Percentiles rank a stretch among this genome's conserved stretches.
These are phyloP conservation scores for Leucocoprinus birnbaumii DNA, from an alignment of 768 basidiomycete species.

Conservation along the genomic window DNA sequence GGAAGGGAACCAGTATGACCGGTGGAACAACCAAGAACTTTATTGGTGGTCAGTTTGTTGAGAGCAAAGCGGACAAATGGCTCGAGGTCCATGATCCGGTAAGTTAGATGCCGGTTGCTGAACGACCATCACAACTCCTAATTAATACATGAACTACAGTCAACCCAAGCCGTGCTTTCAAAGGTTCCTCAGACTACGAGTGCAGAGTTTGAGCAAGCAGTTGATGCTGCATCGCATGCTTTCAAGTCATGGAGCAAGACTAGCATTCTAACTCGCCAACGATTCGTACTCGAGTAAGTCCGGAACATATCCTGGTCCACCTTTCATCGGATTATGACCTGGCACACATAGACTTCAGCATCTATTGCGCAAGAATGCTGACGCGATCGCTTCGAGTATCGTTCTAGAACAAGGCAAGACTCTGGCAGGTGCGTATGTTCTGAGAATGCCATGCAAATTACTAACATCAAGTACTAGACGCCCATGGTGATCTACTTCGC, in stretches of 20 bases:
- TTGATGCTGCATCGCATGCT: slow-evolving; percentile 79
- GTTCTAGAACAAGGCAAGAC: slow-evolving; percentile 98
- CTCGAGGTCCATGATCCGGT: slow-evolving; percentile 91
- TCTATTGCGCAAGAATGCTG: slow-evolving; percentile 80
- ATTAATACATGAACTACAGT: slow-evolving; percentile 37
- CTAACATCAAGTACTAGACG: slow-evolving; percentile 49
- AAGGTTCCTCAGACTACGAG: slow-evolving; percentile 87
- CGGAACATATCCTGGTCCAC: not conserved
- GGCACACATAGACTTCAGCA: slow-evolving; percentile 68
- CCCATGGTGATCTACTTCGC: slow-evolving; percentile 91
- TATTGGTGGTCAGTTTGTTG: slow-evolving; percentile 86
- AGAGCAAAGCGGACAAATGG: slow-evolving; percentile 77
- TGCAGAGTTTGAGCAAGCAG: slow-evolving; percentile 79
- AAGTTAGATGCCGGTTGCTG: slow-evolving; percentile 6
- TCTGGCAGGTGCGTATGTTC: slow-evolving; percentile 45
- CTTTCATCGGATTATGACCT: not conserved
- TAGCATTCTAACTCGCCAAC: slow-evolving; percentile 82
- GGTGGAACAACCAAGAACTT: slow-evolving; percentile 92
- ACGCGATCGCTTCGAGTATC: slow-evolving; percentile 84
- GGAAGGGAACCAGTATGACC: slow-evolving; percentile 84
- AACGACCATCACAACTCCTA: not conserved
- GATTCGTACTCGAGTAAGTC: slow-evolving; percentile 83
- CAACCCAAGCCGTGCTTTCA: slow-evolving; percentile 87
- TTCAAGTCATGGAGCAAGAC: slow-evolving; percentile 88
- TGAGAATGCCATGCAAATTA: not conserved